Evolutionary conservation across 2,329 filamentous ascomycete species (phyloP).

Genomic region (Sporothrix curviconia): DNA sequence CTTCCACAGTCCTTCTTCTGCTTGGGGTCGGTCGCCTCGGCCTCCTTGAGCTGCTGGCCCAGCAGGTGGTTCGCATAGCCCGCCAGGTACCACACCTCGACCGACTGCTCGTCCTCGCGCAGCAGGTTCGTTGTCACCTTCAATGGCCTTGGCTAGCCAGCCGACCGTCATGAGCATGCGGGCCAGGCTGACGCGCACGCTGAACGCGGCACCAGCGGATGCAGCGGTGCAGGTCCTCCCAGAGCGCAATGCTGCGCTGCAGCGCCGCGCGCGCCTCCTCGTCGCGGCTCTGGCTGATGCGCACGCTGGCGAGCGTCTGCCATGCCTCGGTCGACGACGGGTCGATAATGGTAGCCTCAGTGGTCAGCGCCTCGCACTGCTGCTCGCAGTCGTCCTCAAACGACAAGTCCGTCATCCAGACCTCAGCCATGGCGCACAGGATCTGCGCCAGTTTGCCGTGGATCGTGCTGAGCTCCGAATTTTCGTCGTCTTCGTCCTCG

Average conservation of each 20-base stretch:
- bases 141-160: conserved; percentile 76
- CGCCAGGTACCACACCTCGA: conserved; percentile 95
- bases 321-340: conserved; percentile 81
- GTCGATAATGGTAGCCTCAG: conserved; percentile 80
- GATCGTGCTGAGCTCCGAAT: conserved; percentile 49
- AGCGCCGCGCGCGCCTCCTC: conserved; percentile 79
- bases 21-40: conserved; percentile 22
- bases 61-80: conserved; percentile 85
- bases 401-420: conserved; percentile 98
- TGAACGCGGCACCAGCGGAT: conserved; percentile 73
- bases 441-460: conserved; percentile 78
- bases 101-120: conserved; percentile 83
- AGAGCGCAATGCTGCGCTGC: conserved; percentile 70
- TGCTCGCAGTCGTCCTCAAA: conserved; percentile 87
- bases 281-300: conserved; percentile 75
- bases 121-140: conserved; percentile 79
- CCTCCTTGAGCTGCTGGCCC: conserved; percentile 56
- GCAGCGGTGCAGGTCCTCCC: conserved; percentile 69
- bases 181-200: conserved; percentile 74
- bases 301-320: conserved; percentile 88
- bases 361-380: conserved; percentile 80
- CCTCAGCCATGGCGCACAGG: conserved; percentile 89
- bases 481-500: conserved; percentile 3
- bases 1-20: conserved; percentile 42
- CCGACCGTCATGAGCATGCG: conserved; percentile 84